phyloP scores from a whole-genome alignment of 208 protist genomes.

The Trypanosomatidae sp. region DNA sequence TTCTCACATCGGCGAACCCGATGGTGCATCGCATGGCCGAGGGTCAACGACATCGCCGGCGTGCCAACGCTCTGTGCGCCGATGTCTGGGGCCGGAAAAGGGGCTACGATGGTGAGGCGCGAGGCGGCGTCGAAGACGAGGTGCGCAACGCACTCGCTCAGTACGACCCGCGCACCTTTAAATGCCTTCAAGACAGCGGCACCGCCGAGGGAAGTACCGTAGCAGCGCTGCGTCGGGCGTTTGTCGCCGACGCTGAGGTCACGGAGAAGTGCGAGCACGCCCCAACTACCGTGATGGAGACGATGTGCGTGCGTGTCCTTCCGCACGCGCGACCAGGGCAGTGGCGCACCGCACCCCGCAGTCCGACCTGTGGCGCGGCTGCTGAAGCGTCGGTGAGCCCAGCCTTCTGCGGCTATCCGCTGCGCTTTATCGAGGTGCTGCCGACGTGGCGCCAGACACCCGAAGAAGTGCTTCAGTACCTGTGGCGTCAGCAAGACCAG shows the following conservation, averaged over 20 bases:
- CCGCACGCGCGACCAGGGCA: constrained; percentile 17
- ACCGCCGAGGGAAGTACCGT: constrained; percentile 1
- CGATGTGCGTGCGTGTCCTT: constrained; percentile 28
- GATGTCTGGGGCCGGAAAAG: constrained; percentile 4
- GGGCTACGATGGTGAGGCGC: background rate
- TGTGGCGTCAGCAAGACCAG: constrained; percentile 2
- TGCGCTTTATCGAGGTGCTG: constrained; percentile 33
- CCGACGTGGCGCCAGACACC: constrained; percentile 20
- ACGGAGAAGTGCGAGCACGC: background rate
- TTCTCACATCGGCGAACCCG: constrained; percentile 34
- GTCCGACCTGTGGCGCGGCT: background rate
- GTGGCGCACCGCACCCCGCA: background rate
- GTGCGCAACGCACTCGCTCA: background rate
- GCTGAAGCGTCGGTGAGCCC: background rate
- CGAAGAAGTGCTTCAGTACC: constrained; percentile 16
- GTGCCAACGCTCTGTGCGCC: constrained; percentile 7
- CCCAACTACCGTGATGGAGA: constrained; percentile 2
- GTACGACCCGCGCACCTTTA: background rate
- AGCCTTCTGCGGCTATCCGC: constrained; percentile 19
- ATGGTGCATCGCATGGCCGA: constrained; percentile 32
- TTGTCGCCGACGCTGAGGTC: constrained; percentile 6
- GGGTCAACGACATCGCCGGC: constrained; percentile 24
- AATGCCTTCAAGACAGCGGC: constrained; percentile 20
- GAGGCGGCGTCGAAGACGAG: background rate
- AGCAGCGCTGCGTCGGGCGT: constrained; percentile 6